These are phyloP conservation scores for Carpinus viminea DNA, from an alignment of 306 rosid genomes.

Conservation along the genomic window DNA sequence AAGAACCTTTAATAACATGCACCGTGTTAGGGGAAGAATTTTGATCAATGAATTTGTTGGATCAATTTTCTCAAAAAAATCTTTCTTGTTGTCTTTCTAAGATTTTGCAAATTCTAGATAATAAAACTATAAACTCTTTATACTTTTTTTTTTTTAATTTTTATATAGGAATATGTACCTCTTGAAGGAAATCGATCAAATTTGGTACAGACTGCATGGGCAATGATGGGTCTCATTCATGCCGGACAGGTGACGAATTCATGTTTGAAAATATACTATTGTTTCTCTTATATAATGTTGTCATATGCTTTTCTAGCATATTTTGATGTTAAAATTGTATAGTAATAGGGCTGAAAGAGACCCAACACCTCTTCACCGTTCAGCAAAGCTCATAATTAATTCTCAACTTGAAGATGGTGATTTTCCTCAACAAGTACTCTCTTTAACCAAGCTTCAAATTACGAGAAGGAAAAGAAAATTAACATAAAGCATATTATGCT, in stretches of 20 bases:
- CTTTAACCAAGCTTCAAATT: not conserved
- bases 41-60: not conserved
- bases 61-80: not conserved
- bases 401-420: conserved; percentile 63
- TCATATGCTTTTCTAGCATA: not conserved
- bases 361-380: conserved; percentile 55
- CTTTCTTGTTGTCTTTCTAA: too few species aligned
- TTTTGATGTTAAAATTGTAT: not conserved
- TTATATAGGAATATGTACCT: conserved; percentile 43
- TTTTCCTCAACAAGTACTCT: conserved; percentile 64
- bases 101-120: too few species aligned
- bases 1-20: not conserved
- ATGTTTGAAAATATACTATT: not conserved
- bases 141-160: not conserved
- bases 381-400: conserved; percentile 57
- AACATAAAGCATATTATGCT: conserved; percentile 27
- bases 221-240: conserved; percentile 62
- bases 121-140: not conserved
- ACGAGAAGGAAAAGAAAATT: not conserved
- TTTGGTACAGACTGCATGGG: conserved; percentile 75
- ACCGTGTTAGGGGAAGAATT: not conserved
- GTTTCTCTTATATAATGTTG: not conserved
- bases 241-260: conserved; percentile 44
- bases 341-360: conserved; percentile 54
- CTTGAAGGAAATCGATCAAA: conserved; percentile 54